These are phyloP conservation scores for Leptomonas pyrrhocoris DNA, from an alignment of 208 protist species.

Conservation along the genomic window DNA sequence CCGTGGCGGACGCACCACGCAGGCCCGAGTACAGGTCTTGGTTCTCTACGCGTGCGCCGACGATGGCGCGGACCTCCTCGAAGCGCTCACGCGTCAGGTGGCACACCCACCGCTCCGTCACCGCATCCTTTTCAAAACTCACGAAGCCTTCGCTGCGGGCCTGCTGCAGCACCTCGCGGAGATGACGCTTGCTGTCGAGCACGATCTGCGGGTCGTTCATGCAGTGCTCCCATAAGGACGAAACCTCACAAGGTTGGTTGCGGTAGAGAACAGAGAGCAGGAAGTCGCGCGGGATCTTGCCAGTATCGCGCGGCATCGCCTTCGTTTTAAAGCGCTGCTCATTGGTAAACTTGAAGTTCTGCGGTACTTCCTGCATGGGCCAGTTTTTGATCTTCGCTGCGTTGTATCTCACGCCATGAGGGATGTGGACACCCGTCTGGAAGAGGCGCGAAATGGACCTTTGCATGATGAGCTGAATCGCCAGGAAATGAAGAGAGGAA, in stretches of 20 bases:
- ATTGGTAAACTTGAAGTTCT: constrained; percentile 80
- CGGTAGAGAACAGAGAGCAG: constrained; percentile 89
- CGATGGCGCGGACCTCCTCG: constrained; percentile 80
- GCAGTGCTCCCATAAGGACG: constrained; percentile 84
- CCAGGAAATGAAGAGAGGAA: constrained; percentile 14
- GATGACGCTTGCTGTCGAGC: constrained; percentile 91
- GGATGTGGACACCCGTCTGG: constrained; percentile 77
- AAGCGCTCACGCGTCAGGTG: constrained; percentile 83
- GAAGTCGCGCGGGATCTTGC: constrained; percentile 87
- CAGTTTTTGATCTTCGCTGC: constrained; percentile 84
- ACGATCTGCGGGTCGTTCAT: constrained; percentile 78
- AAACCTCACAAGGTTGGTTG: constrained; percentile 88
- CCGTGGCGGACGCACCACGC: constrained; percentile 58
- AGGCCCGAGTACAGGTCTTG: constrained; percentile 53
- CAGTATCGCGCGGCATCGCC: constrained; percentile 83
- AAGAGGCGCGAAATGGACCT: constrained; percentile 40
- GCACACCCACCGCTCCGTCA: constrained; percentile 76
- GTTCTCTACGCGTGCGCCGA: constrained; percentile 46
- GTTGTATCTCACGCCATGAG: constrained; percentile 64
- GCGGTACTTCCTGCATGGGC: constrained; percentile 72
- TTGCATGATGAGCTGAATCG: constrained; percentile 30
- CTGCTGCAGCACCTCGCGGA: constrained; percentile 88
- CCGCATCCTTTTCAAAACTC: constrained; percentile 80
- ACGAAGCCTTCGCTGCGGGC: constrained; percentile 86
- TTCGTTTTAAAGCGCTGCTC: constrained; percentile 81